These are phyloP conservation scores for Geotrichum macrosporum DNA, from an alignment of 1,139 yeast species.

Conservation along the genomic window DNA sequence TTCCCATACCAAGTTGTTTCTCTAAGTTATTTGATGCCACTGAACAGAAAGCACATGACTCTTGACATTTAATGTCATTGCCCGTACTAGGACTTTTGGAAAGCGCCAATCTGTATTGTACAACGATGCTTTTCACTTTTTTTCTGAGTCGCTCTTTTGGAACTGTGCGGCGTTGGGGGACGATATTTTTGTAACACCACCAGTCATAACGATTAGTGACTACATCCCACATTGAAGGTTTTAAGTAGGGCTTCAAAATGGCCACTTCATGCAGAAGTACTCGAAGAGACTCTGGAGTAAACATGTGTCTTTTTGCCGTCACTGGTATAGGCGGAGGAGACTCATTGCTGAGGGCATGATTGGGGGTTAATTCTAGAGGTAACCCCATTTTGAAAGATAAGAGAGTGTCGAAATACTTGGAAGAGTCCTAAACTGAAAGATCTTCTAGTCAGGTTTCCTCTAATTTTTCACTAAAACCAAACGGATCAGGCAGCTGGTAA, in stretches of 20 bases:
- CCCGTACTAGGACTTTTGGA: not conserved
- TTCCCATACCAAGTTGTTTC: no score
- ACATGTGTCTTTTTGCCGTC: conserved; percentile 20
- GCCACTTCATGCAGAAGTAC: conserved; percentile 20
- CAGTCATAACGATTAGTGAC: conserved; percentile 21
- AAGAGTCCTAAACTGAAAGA: no score
- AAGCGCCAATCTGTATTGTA: conserved; percentile 7
- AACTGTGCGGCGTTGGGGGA: conserved; percentile 19
- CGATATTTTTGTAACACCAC: conserved; percentile 21
- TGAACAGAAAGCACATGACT: no score
- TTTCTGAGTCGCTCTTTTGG: conserved; percentile 21
- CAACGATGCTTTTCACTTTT: conserved; percentile 20
- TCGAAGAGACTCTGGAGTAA: conserved; percentile 18
- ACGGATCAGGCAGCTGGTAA: no score
- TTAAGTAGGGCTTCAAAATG: conserved; percentile 15
- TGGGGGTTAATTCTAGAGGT: no score
- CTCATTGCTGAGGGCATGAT: no score
- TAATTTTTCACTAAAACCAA: no score
- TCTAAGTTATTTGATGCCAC: no score
- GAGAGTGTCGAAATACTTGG: no score
- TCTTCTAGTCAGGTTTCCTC: no score
- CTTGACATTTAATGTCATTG: not conserved
- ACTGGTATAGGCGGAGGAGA: conserved; percentile 21
- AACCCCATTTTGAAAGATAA: no score
- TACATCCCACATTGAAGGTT: conserved; percentile 21